Conservation (phyloP, 2,329 filamentous ascomycete species). For the Ceratocystis ficicola region DNA sequence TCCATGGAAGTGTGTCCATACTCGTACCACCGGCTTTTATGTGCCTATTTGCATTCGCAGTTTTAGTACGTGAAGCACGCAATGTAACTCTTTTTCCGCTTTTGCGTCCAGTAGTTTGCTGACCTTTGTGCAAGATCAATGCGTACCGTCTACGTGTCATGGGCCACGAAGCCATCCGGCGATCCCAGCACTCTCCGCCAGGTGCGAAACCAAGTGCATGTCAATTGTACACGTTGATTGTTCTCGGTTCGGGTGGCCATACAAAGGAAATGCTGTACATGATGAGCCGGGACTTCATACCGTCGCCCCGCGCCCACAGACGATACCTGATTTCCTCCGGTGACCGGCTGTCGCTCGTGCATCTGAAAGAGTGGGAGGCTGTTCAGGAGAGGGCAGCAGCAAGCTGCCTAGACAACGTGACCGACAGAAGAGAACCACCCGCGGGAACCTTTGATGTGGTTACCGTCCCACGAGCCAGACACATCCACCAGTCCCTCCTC, state of each 20-base stretch:
- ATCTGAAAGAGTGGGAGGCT: conserved; percentile 45
- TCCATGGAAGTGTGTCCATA: conserved; percentile 6
- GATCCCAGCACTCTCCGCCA: not conserved
- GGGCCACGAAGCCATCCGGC: not conserved
- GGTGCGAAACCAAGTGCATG: not conserved
- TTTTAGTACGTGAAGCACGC: conserved; percentile 7
- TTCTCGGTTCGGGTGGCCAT: conserved; percentile 87
- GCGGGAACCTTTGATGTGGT: conserved; percentile 50
- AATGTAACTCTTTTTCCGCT: not conserved
- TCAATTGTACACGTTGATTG: conserved; percentile 27
- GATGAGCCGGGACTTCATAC: conserved; percentile 48
- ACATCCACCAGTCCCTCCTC: conserved; percentile 67
- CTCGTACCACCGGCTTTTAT: not conserved
- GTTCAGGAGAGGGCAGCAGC: not conserved
- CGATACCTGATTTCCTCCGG: conserved; percentile 18
- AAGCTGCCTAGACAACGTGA: not conserved
- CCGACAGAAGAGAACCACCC: not conserved
- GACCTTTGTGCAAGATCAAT: conserved; percentile 11
- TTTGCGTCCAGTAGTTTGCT: not conserved
- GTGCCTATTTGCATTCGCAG: not conserved
- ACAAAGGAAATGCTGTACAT: conserved; percentile 90
- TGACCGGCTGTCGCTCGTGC: conserved; percentile 48
- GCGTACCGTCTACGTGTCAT: conserved; percentile 6
- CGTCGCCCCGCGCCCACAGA: conserved; percentile 50
- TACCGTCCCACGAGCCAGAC: conserved; percentile 61